These are phyloP conservation scores for Zarea fungicola DNA, from an alignment of 2,329 filamentous ascomycete species.

Conservation along the genomic window DNA sequence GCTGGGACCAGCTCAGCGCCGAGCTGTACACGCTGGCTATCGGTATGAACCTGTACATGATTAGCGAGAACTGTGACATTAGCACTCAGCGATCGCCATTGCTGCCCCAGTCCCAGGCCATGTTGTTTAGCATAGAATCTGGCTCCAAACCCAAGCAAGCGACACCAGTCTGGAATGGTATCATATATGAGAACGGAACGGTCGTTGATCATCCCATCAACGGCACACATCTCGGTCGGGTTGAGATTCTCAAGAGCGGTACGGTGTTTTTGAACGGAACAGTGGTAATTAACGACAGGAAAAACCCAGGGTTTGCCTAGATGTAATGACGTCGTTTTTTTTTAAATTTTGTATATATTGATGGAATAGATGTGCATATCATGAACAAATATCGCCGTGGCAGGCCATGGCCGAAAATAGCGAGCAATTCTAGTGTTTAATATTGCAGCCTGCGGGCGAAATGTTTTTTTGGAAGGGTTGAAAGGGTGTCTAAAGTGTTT, in stretches of 20 bases:
- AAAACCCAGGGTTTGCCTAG: conserved; percentile 17
- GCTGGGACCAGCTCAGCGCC: conserved; percentile 25
- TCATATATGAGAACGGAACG: conserved; percentile 28
- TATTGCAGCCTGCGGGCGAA: background rate
- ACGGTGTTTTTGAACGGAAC: conserved; percentile 24
- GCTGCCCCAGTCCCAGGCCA: conserved; percentile 6
- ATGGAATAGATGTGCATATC: background rate
- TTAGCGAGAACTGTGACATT: conserved; percentile 29
- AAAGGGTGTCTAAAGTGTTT: background rate
- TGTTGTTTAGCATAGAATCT: background rate
- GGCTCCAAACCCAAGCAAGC: background rate
- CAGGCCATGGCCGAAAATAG: conserved; percentile 2
- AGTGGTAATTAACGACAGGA: conserved; percentile 16
- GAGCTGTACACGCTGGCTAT: conserved; percentile 28
- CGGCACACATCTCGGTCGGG: conserved; percentile 18
- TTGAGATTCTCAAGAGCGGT: conserved; percentile 20
- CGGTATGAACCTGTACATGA: conserved; percentile 27
- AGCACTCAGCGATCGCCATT: conserved; percentile 21
- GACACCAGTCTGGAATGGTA: conserved; percentile 22
- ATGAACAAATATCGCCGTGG: background rate
- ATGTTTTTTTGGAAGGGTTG: background rate
- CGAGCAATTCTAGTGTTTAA: background rate
- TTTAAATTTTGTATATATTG: background rate
- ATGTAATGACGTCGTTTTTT: background rate
- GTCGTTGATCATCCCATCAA: conserved; percentile 20